These are phyloP conservation scores for Phaeosphaeria sp. DNA, from an alignment of 2,329 filamentous ascomycete species.

Conservation along the genomic window DNA sequence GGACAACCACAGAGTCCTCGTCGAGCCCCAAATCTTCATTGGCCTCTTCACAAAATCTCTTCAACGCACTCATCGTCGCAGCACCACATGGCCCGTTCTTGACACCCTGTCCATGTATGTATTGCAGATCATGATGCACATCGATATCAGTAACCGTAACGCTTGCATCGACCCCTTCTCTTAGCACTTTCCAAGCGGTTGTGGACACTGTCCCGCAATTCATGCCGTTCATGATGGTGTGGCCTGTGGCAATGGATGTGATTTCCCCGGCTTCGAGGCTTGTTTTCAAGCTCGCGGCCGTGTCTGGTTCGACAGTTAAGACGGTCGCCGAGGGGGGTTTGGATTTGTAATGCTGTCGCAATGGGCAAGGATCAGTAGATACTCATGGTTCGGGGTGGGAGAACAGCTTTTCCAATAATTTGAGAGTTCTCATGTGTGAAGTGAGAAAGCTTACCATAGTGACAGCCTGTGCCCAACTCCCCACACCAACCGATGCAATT, in stretches of 20 bases:
- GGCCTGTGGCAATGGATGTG: slow-evolving; percentile 60
- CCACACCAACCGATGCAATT: slow-evolving; percentile 74
- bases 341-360: slow-evolving; percentile 68
- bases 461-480: slow-evolving; percentile 75
- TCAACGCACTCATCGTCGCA: slow-evolving; percentile 64
- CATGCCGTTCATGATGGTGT: slow-evolving; percentile 77
- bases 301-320: slow-evolving; percentile 74
- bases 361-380: too few species aligned
- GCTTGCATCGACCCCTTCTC: slow-evolving; percentile 65
- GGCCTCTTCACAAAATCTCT: slow-evolving; percentile 52
- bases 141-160: slow-evolving; percentile 68
- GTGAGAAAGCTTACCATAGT: slow-evolving; percentile 50
- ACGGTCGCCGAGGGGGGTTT: slow-evolving; percentile 50
- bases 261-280: slow-evolving; percentile 60
- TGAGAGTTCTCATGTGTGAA: too few species aligned
- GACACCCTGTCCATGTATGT: slow-evolving; percentile 59
- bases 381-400: too few species aligned
- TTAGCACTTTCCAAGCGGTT: slow-evolving; percentile 69
- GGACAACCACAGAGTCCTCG: slow-evolving; percentile 64
- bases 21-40: slow-evolving; percentile 47
- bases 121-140: slow-evolving; percentile 64
- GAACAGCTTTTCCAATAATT: too few species aligned
- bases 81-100: slow-evolving; percentile 69
- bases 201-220: slow-evolving; percentile 74
- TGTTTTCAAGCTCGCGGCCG: slow-evolving; percentile 63